Base-by-base conservation (phyloP, 805 yeast genomes). In the Lachancea cidri region DNA sequence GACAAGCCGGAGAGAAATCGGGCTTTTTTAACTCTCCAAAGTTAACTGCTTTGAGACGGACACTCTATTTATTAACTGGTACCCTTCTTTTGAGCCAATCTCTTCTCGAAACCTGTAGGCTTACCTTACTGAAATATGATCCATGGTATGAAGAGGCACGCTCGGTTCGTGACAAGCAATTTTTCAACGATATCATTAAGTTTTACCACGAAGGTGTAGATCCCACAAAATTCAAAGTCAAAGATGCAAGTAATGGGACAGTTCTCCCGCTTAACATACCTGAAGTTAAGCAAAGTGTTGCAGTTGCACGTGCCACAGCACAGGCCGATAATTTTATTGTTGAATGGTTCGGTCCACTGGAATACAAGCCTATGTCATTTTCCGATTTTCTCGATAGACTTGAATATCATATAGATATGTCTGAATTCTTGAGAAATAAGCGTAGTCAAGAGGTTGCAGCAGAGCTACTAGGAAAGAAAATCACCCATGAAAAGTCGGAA, bases 141-240 rank as follows among this genome's bases (percentile, higher is more conserved):
- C 89, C 89, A 7, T 83, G 89, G 89, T 69, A 62, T 18, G 86
- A 78, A 24, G 87, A 83, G 53, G 85, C 87, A 2, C 68, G 60
- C 35, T 52, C 55, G 14, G 81, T 77, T 25, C 72, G 86, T 29
- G 63, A 62, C 15, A 57, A 70, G 43, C 55, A 60, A 37, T 58
- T 63, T 32, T 63, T 58, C 42, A 62, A 62, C 42, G 65, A 63
- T 42, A 58, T 62, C 7, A 46, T 57, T 11, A 48, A 52, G 31
- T 63, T 48, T 33, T 63, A 60, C 44, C 60, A 62, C 42, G 64
- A 61, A 36, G 65, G 61, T 3, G 50, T 62, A n/a, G 66, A 63
- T 41, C 59, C 66, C 5, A 54, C 60, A 1, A 60, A 58, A 33
- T 52, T 60, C 11, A 58, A 54, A 41, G 62, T 60, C 16, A 61